These are phyloP conservation scores for Boletus pseudo-olivaceus DNA, from an alignment of 768 basidiomycete genomes.

Conservation along the genomic window DNA sequence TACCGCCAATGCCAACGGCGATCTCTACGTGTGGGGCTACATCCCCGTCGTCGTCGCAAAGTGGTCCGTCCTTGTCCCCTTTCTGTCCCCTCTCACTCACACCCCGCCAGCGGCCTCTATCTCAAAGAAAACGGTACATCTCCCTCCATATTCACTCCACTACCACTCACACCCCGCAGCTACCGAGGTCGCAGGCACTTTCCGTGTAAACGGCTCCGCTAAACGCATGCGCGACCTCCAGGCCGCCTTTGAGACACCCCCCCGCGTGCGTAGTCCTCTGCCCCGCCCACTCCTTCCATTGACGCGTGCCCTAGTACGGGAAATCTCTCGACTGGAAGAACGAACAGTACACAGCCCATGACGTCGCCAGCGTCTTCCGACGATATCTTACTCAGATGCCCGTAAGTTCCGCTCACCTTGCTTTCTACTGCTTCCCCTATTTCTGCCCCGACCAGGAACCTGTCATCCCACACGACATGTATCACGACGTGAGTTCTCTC, in stretches of 20 bases:
- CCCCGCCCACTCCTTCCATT: background rate
- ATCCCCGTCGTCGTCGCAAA: slow-evolving; percentile 98
- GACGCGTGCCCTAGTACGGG: slow-evolving; percentile 63
- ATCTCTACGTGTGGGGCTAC: slow-evolving; percentile 88
- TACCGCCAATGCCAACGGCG: slow-evolving; percentile 77
- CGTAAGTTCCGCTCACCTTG: slow-evolving; percentile 46
- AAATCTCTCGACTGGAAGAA: slow-evolving; percentile 90
- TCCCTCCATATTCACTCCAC: background rate
- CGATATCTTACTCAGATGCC: slow-evolving; percentile 97
- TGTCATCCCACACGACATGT: slow-evolving; percentile 88
- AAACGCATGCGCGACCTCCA: slow-evolving; percentile 97
- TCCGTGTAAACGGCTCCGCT: slow-evolving; percentile 92
- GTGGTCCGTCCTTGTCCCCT: slow-evolving; percentile 55
- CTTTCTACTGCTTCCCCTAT: slow-evolving; percentile 1
- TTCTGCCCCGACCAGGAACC: slow-evolving; percentile 62
- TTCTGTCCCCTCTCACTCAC: slow-evolving; percentile 2
- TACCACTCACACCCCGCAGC: slow-evolving; percentile 38
- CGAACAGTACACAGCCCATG: slow-evolving; percentile 87
- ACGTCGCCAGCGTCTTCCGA: slow-evolving; percentile 94
- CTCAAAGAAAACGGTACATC: slow-evolving; percentile 86
- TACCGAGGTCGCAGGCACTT: slow-evolving; percentile 90
- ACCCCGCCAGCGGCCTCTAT: slow-evolving; percentile 67
- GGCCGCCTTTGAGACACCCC: slow-evolving; percentile 82
- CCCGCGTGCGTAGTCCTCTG: slow-evolving; percentile 53
- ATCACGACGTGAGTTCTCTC: slow-evolving; percentile 66